phyloP scores from a whole-genome alignment of 164 flowering plant species.

The Houttuynia cordata region DNA sequence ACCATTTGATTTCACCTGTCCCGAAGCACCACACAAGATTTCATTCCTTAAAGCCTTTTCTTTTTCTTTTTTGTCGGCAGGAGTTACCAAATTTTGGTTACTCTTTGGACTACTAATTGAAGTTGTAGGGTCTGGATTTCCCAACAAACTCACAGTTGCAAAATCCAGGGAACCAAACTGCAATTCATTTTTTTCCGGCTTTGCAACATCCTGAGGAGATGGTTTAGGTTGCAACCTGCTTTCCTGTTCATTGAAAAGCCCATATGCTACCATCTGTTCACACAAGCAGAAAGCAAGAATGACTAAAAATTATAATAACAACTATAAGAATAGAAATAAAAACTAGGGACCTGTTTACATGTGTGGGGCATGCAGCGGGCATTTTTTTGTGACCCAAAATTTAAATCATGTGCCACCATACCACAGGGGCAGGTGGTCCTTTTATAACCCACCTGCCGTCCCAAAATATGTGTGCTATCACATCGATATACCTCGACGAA shows the following conservation, averaged over 20 bases:
- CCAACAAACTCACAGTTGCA: constrained; percentile 26
- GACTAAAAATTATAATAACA: too few species aligned
- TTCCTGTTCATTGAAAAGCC: constrained; percentile 83
- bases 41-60: constrained; percentile 7
- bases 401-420: too few species aligned
- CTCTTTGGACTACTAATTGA: not conserved
- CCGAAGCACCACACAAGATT: constrained; percentile 5
- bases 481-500: too few species aligned
- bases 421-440: too few species aligned
- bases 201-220: constrained; percentile 18
- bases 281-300: not conserved
- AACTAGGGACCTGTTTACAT: too few species aligned
- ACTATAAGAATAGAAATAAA: not conserved
- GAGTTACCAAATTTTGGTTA: not conserved
- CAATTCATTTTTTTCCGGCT: constrained; percentile 25
- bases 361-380: too few species aligned
- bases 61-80: not conserved
- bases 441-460: too few species aligned
- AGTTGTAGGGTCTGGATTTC: constrained; percentile 1
- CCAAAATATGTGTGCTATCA: too few species aligned
- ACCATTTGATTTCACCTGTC: constrained; percentile 34
- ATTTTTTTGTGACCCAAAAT: too few species aligned
- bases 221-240: constrained; percentile 31
- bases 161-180: constrained; percentile 49
- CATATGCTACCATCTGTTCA: constrained; percentile 50